Evolutionary conservation across 2,329 filamentous ascomycete genomes (phyloP).

Genomic region (Cytospora piceae): DNA sequence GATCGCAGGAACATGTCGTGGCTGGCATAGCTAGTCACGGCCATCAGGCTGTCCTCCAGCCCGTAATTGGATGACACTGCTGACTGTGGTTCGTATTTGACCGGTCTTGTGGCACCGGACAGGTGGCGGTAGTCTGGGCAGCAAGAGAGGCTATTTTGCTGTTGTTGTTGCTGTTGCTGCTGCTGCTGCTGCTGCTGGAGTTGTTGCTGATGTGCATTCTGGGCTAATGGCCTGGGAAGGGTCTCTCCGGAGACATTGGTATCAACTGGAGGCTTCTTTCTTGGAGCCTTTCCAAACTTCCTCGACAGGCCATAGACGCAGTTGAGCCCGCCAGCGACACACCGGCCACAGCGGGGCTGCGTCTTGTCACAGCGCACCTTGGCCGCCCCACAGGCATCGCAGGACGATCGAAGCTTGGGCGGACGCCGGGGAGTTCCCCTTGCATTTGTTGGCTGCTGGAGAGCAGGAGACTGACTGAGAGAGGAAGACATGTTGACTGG

Average conservation of each 20-base stretch:
- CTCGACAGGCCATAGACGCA: slow-evolving; percentile 30
- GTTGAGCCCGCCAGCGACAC: slow-evolving; percentile 27
- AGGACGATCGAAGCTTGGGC: slow-evolving; percentile 30
- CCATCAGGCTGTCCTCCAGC: slow-evolving; percentile 28
- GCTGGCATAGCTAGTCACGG: slow-evolving; percentile 22
- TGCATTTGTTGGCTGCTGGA: slow-evolving; percentile 22
- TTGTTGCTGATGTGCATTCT: slow-evolving; percentile 13
- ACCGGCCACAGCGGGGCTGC: slow-evolving; percentile 28
- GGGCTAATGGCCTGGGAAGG: slow-evolving; percentile 21
- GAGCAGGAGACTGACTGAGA: slow-evolving; percentile 8
- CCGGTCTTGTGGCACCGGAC: slow-evolving; percentile 22
- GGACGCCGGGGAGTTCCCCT: slow-evolving; percentile 24
- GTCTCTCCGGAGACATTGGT: slow-evolving; percentile 15
- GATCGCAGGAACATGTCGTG: slow-evolving; percentile 28
- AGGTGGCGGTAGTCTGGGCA: slow-evolving; percentile 27
- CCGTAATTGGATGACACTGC: slow-evolving; percentile 22
- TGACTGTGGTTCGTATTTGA: slow-evolving; percentile 25
- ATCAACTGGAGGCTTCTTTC: slow-evolving; percentile 27
- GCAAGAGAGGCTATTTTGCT: slow-evolving; percentile 23
- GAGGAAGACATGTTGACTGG: slow-evolving; percentile 22
- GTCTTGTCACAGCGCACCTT: slow-evolving; percentile 31
- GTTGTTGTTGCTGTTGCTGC: slow-evolving; percentile 4
- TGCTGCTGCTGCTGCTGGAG: not conserved
- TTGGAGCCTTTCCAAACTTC: slow-evolving; percentile 30
- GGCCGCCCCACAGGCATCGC: slow-evolving; percentile 30